A percentile compares a stretch with the other conserved stretches of the same genome.
These are phyloP conservation scores for Apiospora rasikravindrae DNA, from an alignment of 2,329 filamentous ascomycete genomes.

Conservation along the genomic window DNA sequence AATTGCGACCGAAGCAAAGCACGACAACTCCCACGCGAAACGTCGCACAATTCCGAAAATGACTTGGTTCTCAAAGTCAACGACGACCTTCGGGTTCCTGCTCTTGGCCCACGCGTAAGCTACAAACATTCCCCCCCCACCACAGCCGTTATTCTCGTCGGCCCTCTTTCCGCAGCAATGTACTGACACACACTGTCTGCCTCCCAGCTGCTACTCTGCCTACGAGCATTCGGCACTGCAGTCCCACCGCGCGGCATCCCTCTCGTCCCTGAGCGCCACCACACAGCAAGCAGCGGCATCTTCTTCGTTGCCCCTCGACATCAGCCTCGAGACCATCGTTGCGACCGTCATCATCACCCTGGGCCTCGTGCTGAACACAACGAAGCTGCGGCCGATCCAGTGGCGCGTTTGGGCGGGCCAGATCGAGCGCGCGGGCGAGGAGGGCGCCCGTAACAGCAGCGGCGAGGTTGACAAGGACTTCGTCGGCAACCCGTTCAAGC, in stretches of 20 bases:
- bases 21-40: not conserved
- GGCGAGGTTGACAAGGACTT: slow-evolving; percentile 74
- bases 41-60: slow-evolving; percentile 47
- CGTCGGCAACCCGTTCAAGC: slow-evolving; percentile 78
- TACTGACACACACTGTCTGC: slow-evolving; percentile 10
- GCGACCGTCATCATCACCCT: slow-evolving; percentile 81
- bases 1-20: not conserved
- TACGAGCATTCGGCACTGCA: slow-evolving; percentile 86
- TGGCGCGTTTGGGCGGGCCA: slow-evolving; percentile 84
- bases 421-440: slow-evolving; percentile 76
- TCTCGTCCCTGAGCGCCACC: slow-evolving; percentile 49
- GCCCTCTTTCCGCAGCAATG: slow-evolving; percentile 18
- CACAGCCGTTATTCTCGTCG: slow-evolving; percentile 24
- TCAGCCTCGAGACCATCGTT: slow-evolving; percentile 78
- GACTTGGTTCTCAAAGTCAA: slow-evolving; percentile 70
- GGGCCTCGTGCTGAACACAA: slow-evolving; percentile 80
- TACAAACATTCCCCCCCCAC: slow-evolving; percentile 22
- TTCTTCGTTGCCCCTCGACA: slow-evolving; percentile 76
- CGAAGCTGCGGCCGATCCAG: slow-evolving; percentile 81
- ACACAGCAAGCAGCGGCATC: slow-evolving; percentile 46
- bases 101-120: slow-evolving; percentile 85
- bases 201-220: slow-evolving; percentile 86
- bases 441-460: slow-evolving; percentile 59
- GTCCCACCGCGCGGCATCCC: slow-evolving; percentile 56
- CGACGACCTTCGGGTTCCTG: slow-evolving; percentile 76